Percentiles rank a stretch among this genome's conserved stretches.
Evolutionary conservation across 1,284 basidiomycete genomes (phyloP).

Genomic region (Hymenochaete sp.): DNA sequence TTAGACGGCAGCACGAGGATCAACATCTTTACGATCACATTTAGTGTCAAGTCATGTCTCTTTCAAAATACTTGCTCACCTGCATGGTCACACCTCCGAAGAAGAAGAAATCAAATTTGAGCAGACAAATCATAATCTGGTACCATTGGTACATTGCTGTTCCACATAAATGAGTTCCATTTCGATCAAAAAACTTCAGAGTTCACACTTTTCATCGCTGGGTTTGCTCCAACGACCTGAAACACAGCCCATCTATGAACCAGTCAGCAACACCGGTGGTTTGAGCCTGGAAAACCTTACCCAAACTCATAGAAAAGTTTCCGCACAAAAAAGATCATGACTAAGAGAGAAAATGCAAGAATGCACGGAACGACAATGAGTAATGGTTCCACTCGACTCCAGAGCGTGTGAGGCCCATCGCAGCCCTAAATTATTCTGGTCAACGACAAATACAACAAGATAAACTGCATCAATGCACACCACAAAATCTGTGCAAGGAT

Average conservation of each 20-base stretch:
- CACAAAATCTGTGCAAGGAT: conserved; percentile 17
- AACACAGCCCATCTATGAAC: conserved; percentile 69
- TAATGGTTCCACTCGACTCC: conserved; percentile 38
- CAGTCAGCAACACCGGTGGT: conserved; percentile 1
- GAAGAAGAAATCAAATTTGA: conserved; percentile 83
- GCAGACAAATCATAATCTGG: conserved; percentile 74
- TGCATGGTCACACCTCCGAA: conserved; percentile 83
- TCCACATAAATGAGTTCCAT: neutral
- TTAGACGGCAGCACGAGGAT: conserved; percentile 58
- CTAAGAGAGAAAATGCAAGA: conserved; percentile 31
- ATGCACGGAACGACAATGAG: conserved; percentile 35
- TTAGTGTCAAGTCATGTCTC: conserved; percentile 12
- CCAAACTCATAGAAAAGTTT: conserved; percentile 45
- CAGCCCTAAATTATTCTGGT: conserved; percentile 24
- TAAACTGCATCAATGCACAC: conserved; percentile 18
- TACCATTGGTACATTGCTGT: conserved; percentile 78
- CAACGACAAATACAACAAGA: conserved; percentile 6
- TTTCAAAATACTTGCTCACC: conserved; percentile 30
- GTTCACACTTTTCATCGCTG: conserved; percentile 69
- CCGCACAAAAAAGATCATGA: conserved; percentile 32
- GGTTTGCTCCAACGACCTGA: conserved; percentile 75
- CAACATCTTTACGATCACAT: conserved; percentile 41
- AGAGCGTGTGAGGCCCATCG: conserved; percentile 29
- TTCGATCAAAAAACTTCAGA: neutral
- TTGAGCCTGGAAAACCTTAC: conserved; percentile 30